Conservation (phyloP, 2,329 filamentous ascomycete species). For the Herpotrichia juniperi region DNA sequence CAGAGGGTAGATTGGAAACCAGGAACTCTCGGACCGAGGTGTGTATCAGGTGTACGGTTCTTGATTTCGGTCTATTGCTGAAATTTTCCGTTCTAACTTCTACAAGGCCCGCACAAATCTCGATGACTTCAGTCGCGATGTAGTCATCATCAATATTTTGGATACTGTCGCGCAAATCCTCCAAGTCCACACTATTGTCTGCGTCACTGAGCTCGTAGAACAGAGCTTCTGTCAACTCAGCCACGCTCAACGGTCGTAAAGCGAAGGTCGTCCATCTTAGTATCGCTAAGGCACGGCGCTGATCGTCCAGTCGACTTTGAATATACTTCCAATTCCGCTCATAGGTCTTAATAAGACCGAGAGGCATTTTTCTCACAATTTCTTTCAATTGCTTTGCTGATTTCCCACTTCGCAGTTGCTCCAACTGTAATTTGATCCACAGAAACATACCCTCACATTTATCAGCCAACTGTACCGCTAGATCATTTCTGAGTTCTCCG, state of each 20-base stretch:
- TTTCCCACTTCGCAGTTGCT: neutral
- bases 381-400: slow-evolving; percentile 19
- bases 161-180: slow-evolving; percentile 28
- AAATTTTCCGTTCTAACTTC: slow-evolving; percentile 19
- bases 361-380: slow-evolving; percentile 31
- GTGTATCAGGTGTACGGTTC: slow-evolving; percentile 16
- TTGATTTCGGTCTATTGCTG: neutral
- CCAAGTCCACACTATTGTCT: neutral
- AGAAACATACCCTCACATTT: neutral
- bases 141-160: slow-evolving; percentile 36
- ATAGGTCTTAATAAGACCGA: slow-evolving; percentile 36
- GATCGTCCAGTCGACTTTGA: slow-evolving; percentile 9
- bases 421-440: neutral
- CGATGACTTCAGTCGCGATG: slow-evolving; percentile 31
- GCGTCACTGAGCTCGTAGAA: slow-evolving; percentile 21
- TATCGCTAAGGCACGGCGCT: slow-evolving; percentile 30
- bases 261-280: slow-evolving; percentile 40
- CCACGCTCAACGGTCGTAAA: slow-evolving; percentile 19
- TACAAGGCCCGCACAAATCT: slow-evolving; percentile 37
- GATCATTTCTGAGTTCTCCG: neutral
- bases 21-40: slow-evolving; percentile 16
- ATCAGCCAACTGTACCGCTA: neutral
- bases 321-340: slow-evolving; percentile 39
- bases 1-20: slow-evolving; percentile 4
- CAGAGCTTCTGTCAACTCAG: slow-evolving; percentile 28